These are phyloP conservation scores for Tuber magnatum DNA, from an alignment of 495 filamentous ascomycete genomes.

Conservation along the genomic window DNA sequence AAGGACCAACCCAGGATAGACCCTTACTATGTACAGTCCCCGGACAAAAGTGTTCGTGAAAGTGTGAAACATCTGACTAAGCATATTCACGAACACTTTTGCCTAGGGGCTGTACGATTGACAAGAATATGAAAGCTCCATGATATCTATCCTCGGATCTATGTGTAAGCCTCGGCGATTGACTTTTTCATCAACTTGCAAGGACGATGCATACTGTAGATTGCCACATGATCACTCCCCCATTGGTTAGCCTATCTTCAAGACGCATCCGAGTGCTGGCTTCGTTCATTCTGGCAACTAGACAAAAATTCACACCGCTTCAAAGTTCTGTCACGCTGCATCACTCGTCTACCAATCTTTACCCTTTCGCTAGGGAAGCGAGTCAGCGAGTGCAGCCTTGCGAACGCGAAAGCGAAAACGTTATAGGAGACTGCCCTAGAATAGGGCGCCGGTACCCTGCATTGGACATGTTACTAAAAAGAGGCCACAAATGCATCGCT, in stretches of 20 bases:
- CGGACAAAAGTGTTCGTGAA: too few species aligned
- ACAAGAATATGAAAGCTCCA: not conserved
- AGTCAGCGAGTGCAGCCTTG: not conserved
- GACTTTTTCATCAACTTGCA: not conserved
- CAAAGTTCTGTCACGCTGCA: not conserved
- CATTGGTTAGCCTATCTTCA: too few species aligned
- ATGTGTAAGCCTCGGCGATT: not conserved
- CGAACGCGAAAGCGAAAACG: not conserved
- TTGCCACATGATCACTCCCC: not conserved
- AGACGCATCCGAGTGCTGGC: too few species aligned
- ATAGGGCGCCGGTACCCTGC: not conserved
- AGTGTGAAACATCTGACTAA: too few species aligned
- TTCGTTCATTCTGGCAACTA: not conserved
- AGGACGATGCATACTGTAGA: not conserved
- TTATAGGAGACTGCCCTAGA: not conserved
- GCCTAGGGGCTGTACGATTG: too few species aligned
- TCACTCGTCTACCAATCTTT: not conserved
- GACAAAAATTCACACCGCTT: not conserved
- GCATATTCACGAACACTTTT: too few species aligned
- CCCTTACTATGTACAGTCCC: too few species aligned
- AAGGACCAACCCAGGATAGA: slow-evolving; percentile 25
- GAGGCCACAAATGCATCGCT: not conserved
- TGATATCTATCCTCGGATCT: not conserved
- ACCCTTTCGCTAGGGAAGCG: not conserved
- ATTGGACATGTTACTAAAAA: not conserved